Evolutionary conservation across 2,329 filamentous ascomycete genomes (phyloP).

Genomic region (Colletotrichum magnum): DNA sequence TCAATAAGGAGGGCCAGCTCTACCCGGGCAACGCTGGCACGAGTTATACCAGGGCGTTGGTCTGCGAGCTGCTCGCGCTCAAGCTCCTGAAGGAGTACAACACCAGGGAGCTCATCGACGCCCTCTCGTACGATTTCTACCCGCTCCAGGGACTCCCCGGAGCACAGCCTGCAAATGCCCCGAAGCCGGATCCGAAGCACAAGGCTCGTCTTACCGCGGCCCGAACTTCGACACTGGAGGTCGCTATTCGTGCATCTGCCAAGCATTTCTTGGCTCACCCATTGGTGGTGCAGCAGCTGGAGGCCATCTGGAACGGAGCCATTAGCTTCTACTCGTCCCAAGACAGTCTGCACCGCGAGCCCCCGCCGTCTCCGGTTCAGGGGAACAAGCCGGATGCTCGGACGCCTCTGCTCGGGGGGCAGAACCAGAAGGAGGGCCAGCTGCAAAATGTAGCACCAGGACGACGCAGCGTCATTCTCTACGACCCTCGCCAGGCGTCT

Average conservation of each 20-base stretch:
- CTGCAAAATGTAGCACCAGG: slow-evolving; percentile 55
- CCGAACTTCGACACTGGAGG: slow-evolving; percentile 90
- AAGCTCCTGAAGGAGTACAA: slow-evolving; percentile 91
- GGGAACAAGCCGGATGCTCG: slow-evolving; percentile 57
- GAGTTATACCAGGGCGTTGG: slow-evolving; percentile 86
- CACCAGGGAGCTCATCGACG: slow-evolving; percentile 92
- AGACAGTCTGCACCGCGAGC: slow-evolving; percentile 83
- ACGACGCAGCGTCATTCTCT: slow-evolving; percentile 85
- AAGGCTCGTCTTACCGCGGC: slow-evolving; percentile 72
- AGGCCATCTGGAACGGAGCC: slow-evolving; percentile 96
- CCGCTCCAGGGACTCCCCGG: slow-evolving; percentile 85
- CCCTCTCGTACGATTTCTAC: slow-evolving; percentile 94
- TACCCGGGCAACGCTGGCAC: slow-evolving; percentile 88
- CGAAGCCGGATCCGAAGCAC: slow-evolving; percentile 53
- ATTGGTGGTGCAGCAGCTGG: slow-evolving; percentile 92
- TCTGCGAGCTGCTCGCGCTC: slow-evolving; percentile 92
- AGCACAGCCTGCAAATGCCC: slow-evolving; percentile 55
- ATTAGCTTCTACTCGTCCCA: slow-evolving; percentile 94
- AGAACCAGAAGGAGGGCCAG: slow-evolving; percentile 49
- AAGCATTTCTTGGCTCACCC: slow-evolving; percentile 95
- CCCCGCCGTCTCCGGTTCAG: slow-evolving; percentile 48
- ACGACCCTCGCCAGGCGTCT: slow-evolving; percentile 91
- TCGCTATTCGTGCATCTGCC: slow-evolving; percentile 92
- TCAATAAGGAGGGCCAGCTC: slow-evolving; percentile 86
- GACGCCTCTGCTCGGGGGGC: slow-evolving; percentile 65